Percentiles rank a stretch among this genome's conserved stretches.
Conservation (phyloP, 139 green algal species). For the Coccomyxa sp. region DNA sequence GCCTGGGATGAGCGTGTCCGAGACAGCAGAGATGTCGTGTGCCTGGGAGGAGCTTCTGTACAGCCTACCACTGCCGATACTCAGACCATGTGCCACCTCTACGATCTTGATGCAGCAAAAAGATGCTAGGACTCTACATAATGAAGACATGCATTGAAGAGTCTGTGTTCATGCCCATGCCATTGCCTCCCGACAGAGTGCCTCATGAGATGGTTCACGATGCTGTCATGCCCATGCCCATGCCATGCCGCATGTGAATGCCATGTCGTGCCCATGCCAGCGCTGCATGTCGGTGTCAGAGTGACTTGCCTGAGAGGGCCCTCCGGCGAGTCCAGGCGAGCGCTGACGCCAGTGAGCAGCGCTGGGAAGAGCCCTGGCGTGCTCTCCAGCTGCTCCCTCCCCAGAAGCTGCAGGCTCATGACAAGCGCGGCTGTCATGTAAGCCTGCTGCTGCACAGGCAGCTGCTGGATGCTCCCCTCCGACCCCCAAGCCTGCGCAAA, state of each 20-base stretch:
- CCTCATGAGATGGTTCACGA: too few species aligned
- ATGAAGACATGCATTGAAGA: too few species aligned
- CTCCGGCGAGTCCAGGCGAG: conserved; percentile 46
- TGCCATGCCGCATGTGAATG: too few species aligned
- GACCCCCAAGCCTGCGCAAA: conserved; percentile 33
- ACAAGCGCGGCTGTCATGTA: conserved; percentile 41
- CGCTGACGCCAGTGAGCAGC: conserved; percentile 47
- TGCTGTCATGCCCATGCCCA: too few species aligned
- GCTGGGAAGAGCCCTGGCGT: conserved; percentile 27
- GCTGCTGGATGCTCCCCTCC: conserved; percentile 13
- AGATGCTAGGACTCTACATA: background rate
- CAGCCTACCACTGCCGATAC: background rate
- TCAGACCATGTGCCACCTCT: background rate
- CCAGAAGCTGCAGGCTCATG: conserved; percentile 12
- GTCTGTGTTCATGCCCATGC: too few species aligned
- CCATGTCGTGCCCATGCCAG: too few species aligned
- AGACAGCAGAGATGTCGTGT: background rate
- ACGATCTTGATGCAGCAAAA: background rate
- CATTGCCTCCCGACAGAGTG: too few species aligned
- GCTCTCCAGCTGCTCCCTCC: conserved; percentile 14
- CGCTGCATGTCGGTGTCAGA: too few species aligned
- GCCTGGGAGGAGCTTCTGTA: background rate
- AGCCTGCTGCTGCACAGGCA: conserved; percentile 42
- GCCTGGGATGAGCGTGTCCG: too few species aligned
- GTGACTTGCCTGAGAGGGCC: conserved; percentile 10